Evolutionary conservation across 1,284 basidiomycete species (phyloP).

Genomic region (Moniliophthora roreri): DNA sequence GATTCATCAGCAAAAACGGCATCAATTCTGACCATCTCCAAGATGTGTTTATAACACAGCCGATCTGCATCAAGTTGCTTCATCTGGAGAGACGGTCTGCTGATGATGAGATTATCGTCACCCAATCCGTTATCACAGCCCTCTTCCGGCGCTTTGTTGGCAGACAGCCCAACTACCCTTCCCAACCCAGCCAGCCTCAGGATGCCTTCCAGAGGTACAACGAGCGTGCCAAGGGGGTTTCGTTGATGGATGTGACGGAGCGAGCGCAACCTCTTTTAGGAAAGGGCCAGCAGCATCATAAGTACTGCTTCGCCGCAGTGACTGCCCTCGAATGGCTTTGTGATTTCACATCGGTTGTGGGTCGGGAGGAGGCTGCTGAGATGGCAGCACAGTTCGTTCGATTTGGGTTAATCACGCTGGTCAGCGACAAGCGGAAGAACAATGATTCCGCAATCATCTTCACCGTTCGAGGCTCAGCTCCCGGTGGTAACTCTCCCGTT

Average conservation of each 20-base stretch:
- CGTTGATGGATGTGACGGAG: conserved; percentile 67
- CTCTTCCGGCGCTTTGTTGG: conserved; percentile 96
- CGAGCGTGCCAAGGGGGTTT: conserved; percentile 78
- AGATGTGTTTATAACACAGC: conserved; percentile 88
- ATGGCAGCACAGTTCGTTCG: conserved; percentile 97
- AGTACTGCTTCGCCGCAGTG: conserved; percentile 85
- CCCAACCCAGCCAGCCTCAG: conserved; percentile 42
- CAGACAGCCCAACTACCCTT: conserved; percentile 75
- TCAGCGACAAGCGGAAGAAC: conserved; percentile 85
- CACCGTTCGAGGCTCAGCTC: conserved; percentile 81
- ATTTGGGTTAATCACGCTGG: conserved; percentile 86
- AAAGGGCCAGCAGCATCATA: conserved; percentile 53
- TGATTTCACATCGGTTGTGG: conserved; percentile 96
- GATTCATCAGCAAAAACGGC: conserved; percentile 99
- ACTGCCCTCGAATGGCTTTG: conserved; percentile 95
- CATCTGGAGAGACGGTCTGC: conserved; percentile 91
- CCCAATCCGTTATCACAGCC: conserved; percentile 90
- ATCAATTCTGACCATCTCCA: conserved; percentile 94
- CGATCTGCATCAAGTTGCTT: conserved; percentile 97
- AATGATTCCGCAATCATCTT: conserved; percentile 89
- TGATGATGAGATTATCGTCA: conserved; percentile 98
- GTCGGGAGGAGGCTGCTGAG: conserved; percentile 95
- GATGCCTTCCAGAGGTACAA: conserved; percentile 79
- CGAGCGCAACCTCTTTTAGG: conserved; percentile 52
- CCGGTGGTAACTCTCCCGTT: conserved; percentile 70